Evolutionary conservation across 2,329 filamentous ascomycete genomes (phyloP), one percentile per base, ranked within the genome.

Genomic region (Colletotrichum gigasporum): DNA sequence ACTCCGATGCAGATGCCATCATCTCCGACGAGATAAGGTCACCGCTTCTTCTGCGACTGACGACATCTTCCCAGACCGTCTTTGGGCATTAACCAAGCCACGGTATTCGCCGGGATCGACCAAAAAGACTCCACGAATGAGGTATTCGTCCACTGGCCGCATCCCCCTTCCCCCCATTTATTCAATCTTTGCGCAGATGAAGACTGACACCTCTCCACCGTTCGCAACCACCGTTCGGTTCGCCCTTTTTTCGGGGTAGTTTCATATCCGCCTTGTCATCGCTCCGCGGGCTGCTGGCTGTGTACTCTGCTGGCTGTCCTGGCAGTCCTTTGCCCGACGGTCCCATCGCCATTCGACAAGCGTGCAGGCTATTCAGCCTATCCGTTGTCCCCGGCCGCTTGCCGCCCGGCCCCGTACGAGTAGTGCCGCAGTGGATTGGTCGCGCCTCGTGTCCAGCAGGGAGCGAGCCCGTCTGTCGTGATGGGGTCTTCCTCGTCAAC

Each of bases 321-420:
- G n/a, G n/a, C n/a, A n/a, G n/a, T n/a, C n/a, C n/a, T 42, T 42
- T 41, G n/a, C 7, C 48, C 41, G 48, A 54, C 39, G 61, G 48
- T 37, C 48, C 41, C 56, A 52, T 39, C 41, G 16, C 45, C 26
- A 18, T 26, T 32, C 2, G 18, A 30, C 45, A n/a, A n/a, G n/a
- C 39, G 53, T 34, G 37, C 14, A 16, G 8, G 2, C 44, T 34
- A 20, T n/a, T n/a, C 47, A 26, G 28, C 30, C 41, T 44, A 53
- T 45, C 34, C 34, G 26, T 64, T 41, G 47, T 55, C 47, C 37
- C 60, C 55, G 45, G 39, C 41, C 26, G 28, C 41, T n/a, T 61
- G 56, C 61, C 56, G 41, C 34, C 56, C 61, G 61, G 61, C 60
- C 61, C 61, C 61, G 56, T 64, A 48, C 32, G 16, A 51, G 47